phyloP scores from a whole-genome alignment of 495 filamentous ascomycete species.

The Podospora pseudopauciseta region DNA sequence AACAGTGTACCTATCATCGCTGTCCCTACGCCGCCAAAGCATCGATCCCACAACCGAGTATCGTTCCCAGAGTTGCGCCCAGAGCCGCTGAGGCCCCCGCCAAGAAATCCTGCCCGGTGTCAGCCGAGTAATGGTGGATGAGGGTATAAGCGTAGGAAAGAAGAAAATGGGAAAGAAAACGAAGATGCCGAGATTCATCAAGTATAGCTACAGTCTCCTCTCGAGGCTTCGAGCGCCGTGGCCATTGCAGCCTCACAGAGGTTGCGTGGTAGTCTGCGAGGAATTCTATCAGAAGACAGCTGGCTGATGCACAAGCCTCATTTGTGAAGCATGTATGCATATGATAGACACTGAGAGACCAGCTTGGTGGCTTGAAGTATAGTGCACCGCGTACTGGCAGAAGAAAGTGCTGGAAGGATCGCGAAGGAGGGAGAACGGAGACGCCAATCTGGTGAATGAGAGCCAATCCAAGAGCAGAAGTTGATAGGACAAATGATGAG shows the following conservation, averaged over 20 bases:
- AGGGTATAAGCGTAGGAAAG: background rate
- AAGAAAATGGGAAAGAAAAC: background rate
- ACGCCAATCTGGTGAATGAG: background rate
- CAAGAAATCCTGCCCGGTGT: conserved; percentile 2
- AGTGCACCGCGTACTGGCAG: background rate
- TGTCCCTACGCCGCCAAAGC: conserved; percentile 29
- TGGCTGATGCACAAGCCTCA: background rate
- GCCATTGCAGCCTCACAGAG: background rate
- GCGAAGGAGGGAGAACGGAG: background rate
- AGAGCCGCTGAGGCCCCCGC: conserved; percentile 10
- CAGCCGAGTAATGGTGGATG: background rate
- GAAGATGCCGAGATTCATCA: background rate
- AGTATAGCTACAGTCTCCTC: background rate
- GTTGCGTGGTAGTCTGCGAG: background rate
- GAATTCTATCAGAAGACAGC: background rate
- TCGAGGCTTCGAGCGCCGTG: background rate
- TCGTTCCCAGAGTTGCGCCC: conserved; percentile 3
- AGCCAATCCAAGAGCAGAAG: background rate
- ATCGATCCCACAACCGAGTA: conserved; percentile 24
- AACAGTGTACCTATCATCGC: conserved; percentile 23
- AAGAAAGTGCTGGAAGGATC: background rate
- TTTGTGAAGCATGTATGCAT: too few species aligned
- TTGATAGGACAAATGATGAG: background rate
- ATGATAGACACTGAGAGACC: background rate
- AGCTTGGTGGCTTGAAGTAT: background rate